Percentiles rank a stretch among this genome's conserved stretches.
These are phyloP conservation scores for Harringtonia lauricola DNA, from an alignment of 2,329 filamentous ascomycete species.

Conservation along the genomic window DNA sequence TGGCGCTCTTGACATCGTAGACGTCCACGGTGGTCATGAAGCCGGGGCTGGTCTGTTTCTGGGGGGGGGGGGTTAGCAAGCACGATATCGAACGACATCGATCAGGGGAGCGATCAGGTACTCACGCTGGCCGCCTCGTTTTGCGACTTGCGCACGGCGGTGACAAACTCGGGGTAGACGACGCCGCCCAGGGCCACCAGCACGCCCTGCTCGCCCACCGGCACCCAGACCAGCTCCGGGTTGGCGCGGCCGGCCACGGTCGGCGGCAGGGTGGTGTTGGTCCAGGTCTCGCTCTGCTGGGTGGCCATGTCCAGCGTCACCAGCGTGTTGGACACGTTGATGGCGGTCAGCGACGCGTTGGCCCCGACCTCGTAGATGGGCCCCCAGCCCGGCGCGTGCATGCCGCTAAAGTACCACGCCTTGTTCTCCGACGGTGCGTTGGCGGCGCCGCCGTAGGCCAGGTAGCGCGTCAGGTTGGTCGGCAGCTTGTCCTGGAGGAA, in stretches of 20 bases:
- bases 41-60: slow-evolving; percentile 53
- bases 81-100: too few relatives aligned
- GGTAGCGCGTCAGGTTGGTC: slow-evolving; percentile 42
- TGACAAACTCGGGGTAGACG: slow-evolving; percentile 41
- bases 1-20: slow-evolving; percentile 61
- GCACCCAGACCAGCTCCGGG: slow-evolving; percentile 62
- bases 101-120: too few relatives aligned
- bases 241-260: slow-evolving; percentile 45
- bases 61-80: slow-evolving; percentile 12
- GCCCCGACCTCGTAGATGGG: slow-evolving; percentile 28
- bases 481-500: slow-evolving; percentile 31
- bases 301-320: slow-evolving; percentile 49
- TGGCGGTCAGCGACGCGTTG: slow-evolving; percentile 25
- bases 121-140: slow-evolving; percentile 29
- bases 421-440: slow-evolving; percentile 60
- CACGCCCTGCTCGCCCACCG: slow-evolving; percentile 65
- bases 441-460: slow-evolving; percentile 52
- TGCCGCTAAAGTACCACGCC: slow-evolving; percentile 60
- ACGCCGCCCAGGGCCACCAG: slow-evolving; percentile 71
- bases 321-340: slow-evolving; percentile 41
- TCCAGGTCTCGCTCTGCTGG: slow-evolving; percentile 41
- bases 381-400: slow-evolving; percentile 38
- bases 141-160: slow-evolving; percentile 14
- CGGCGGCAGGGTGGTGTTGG: slow-evolving; percentile 40
- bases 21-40: slow-evolving; percentile 67